Base-by-base conservation (phyloP, 148 eudicot species). In the Rhododendron henanense region DNA sequence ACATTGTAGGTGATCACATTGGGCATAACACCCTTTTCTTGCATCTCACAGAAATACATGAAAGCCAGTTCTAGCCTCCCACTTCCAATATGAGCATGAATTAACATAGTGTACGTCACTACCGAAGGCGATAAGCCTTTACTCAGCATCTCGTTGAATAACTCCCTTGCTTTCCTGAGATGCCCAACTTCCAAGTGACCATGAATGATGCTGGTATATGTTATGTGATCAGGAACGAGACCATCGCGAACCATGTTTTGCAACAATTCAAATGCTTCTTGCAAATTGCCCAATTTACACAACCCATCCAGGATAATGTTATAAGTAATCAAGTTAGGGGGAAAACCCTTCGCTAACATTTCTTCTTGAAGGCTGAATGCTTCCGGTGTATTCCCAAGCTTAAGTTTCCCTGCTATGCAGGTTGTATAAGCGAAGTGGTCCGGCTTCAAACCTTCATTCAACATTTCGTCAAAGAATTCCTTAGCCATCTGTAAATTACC, bases 1-100 rank as follows among this genome's bases (percentile, higher is more conserved):
- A 83, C 91, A 91, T 93, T 93, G 84, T 90, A 93, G 45, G 95
- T 92, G 33, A 93, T 87, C 82, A 90, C 92, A 83, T 93, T 93
- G 79, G 95, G 94, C 73, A 84, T 59, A 79, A 92, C 75, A 65
- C 89, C 88, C 63, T 86, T 88, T 75, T 89, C 83, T 55, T 84
- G 87, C 95, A 93, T 93, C 35, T 93, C 91, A 16, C 75, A 86
- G 87, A 93, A 93, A 83, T 89, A 93, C 59, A 51, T 79, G 45
- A 63, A 86, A 47, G 95, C 95, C 83, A 83, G 79, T 69, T 88
- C 92, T 31, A 90, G 82, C 87, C 73, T 87, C 81, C 91, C 92
- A 80, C 44, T 82, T 53, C 59, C 77, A 57, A 91, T 90, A 86
- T 88, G 91, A 9, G 87, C 92, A 85, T 92, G 91, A 65, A 93